Evolutionary conservation across 2,329 filamentous ascomycete species (phyloP).

Genomic region (Penicillium vulpinum): DNA sequence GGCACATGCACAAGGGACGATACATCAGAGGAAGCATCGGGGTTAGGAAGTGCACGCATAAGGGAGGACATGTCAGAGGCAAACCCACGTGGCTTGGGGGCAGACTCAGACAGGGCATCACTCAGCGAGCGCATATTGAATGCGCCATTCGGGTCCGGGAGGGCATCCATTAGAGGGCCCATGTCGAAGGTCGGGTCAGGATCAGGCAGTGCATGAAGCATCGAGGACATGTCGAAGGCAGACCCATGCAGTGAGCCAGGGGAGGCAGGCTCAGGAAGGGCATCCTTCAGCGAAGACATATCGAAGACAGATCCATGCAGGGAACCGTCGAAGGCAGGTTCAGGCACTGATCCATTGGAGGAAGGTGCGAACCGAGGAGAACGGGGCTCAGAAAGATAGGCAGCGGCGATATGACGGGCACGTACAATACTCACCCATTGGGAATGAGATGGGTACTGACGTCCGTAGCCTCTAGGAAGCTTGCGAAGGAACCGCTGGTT

Average conservation of each 20-base stretch:
- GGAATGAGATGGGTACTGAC: background rate
- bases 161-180: background rate
- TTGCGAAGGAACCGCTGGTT: constrained; percentile 1
- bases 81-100: background rate
- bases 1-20: background rate
- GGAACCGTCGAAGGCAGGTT: background rate
- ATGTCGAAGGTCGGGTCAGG: background rate
- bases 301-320: background rate
- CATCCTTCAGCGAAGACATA: background rate
- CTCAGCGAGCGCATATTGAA: background rate
- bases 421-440: background rate
- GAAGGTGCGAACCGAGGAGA: background rate
- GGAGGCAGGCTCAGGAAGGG: background rate
- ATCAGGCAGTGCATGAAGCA: background rate
- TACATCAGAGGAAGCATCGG: background rate
- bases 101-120: background rate
- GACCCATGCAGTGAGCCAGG: background rate
- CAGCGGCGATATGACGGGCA: background rate
- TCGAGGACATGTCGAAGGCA: background rate
- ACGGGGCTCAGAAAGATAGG: background rate
- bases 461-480: background rate
- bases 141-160: background rate
- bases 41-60: background rate
- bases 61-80: background rate
- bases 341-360: background rate